Evolutionary conservation across 164 flowering plant genomes (phyloP).

Genomic region (Aristolochia fimbriata): DNA sequence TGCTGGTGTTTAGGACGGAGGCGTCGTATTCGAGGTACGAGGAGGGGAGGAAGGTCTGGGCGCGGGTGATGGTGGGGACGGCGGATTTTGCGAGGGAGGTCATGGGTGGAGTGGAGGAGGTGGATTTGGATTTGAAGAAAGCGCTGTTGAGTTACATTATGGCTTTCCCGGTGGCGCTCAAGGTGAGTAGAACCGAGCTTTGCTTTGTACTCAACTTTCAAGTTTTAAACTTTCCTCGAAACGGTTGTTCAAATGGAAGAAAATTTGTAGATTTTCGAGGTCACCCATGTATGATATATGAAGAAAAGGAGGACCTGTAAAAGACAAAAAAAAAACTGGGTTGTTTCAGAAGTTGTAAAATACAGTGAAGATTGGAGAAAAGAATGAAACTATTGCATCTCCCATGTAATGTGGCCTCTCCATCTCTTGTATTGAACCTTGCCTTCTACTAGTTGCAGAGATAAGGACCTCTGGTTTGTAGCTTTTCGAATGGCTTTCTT

Average conservation of each 20-base stretch:
- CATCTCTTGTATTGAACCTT: not conserved
- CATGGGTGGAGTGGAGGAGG: conserved; percentile 36
- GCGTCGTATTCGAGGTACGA: conserved; percentile 86
- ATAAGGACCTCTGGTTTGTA: not conserved
- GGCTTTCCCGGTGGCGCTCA: conserved; percentile 44
- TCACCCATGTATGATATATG: not conserved
- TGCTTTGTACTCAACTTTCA: not conserved
- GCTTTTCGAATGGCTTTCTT: not conserved
- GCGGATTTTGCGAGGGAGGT: conserved; percentile 71
- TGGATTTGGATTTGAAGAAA: conserved; percentile 29
- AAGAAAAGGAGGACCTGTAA: not conserved
- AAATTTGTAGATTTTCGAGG: not conserved
- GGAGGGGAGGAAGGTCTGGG: conserved; percentile 92
- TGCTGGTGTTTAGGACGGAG: conserved; percentile 83
- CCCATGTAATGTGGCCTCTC: not conserved
- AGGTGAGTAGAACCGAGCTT: not conserved
- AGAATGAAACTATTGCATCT: not conserved
- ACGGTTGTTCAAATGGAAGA: not conserved
- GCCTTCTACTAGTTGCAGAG: not conserved
- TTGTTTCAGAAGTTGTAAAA: not conserved
- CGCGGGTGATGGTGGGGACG: conserved; percentile 51
- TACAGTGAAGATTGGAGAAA: not conserved
- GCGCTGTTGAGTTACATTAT: conserved; percentile 62
- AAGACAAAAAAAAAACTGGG: not conserved
- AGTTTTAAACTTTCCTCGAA: not conserved